Base-by-base conservation (phyloP, 208 protist genomes). In the Zelonia costaricensis region DNA sequence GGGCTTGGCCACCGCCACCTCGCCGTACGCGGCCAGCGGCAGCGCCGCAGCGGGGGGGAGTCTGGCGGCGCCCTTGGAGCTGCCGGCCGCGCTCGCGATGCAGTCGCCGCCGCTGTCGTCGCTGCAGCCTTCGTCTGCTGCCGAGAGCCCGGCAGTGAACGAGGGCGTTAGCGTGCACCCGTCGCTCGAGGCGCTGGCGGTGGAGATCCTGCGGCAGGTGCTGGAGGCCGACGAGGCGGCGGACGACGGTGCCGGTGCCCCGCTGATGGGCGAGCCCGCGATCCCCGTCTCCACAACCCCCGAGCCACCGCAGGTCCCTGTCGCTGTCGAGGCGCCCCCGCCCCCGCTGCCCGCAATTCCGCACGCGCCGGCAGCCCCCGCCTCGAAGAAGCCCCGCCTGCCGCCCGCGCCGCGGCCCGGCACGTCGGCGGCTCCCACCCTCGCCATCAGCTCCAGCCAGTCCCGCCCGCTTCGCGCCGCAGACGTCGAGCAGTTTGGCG, bases 201-300 rank as follows among this genome's bases (percentile, higher is more conserved):
- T 43, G 3, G 66, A 65, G 51, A 42, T 73, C 36, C 22, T 66
- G 1, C 38, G 58, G 8, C 66, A 66, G 27, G 52, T 64, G 44
- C 28, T 42, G 30, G 58, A 55, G 22, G 58, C 33, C 1, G 46
- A 12, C 10, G 31, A 23, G 31, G 20, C 9, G 20, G 25, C 23
- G 12, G 20, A 27, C 4, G 28, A 49, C 20, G 42, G 10, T 6
- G 35, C 16, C 25, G n/a, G 15, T 2, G 48, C n/a, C 27, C n/a
- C 4, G 7, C 13, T 12, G 51, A 57, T 8, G 22, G 51, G 51
- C 5, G 13, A 12, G 13, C 43, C 33, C 39, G 51, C 23, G 51
- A n/a, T n/a, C n/a, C n/a, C n/a, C n/a, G n/a, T n/a, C n/a, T n/a
- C n/a, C n/a, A n/a, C n/a, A n/a, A n/a, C n/a, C n/a, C n/a, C n/a